Conservation (phyloP, 129 eudicot genomes). For the Saussurea involucrata region DNA sequence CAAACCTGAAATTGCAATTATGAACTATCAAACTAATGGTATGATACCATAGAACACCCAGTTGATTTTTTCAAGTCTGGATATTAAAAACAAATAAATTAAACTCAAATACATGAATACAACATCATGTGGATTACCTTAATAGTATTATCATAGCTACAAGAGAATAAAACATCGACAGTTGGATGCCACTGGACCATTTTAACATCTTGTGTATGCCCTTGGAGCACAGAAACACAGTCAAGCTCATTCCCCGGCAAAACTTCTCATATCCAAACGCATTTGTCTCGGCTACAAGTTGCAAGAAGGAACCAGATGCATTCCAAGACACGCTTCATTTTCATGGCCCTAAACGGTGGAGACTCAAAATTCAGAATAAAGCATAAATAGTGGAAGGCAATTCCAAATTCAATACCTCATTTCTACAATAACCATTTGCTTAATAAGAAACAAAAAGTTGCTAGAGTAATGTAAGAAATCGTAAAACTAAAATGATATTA, state of each 20-base stretch:
- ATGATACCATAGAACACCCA: background rate
- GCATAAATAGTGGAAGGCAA: background rate
- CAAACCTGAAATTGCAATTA: slow-evolving; percentile 57
- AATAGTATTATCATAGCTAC: slow-evolving; percentile 89
- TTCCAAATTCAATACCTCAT: background rate
- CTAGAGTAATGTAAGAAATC: background rate
- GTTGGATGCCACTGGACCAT: slow-evolving; percentile 97
- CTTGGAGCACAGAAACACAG: slow-evolving; percentile 79
- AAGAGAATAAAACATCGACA: slow-evolving; percentile 69
- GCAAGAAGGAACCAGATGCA: slow-evolving; percentile 88
- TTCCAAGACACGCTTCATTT: slow-evolving; percentile 98
- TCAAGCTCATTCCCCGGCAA: slow-evolving; percentile 82
- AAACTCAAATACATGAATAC: background rate
- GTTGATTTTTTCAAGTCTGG: background rate
- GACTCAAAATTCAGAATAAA: background rate
- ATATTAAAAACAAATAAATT: background rate
- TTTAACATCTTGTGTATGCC: slow-evolving; percentile 97
- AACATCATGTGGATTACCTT: slow-evolving; percentile 45
- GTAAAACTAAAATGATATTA: background rate
- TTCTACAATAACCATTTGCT: background rate
- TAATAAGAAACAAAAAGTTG: background rate
- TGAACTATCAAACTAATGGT: background rate
- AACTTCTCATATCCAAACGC: slow-evolving; percentile 97
- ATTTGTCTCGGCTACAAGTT: slow-evolving; percentile 90
- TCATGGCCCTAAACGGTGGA: slow-evolving; percentile 74